Conservation (phyloP, 371 early-diverging fungal species). For the Saksenaea oblongispora region DNA sequence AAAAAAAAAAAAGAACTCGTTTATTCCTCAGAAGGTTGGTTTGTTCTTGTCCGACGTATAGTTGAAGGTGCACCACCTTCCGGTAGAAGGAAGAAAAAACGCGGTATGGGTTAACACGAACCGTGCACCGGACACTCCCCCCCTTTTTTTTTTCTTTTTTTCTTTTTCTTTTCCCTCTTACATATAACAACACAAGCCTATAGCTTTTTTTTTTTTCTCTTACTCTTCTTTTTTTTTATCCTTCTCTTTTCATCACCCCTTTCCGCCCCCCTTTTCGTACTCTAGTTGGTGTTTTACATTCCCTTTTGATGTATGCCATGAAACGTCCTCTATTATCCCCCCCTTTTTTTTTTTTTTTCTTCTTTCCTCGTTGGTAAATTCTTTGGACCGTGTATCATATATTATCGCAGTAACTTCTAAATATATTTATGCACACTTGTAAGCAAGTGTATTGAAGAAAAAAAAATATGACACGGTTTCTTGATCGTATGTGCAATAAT, state of each 20-base stretch:
- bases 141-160: neutral
- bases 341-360: neutral
- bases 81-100: slow-evolving; percentile 45
- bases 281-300: neutral
- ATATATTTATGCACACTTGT: slow-evolving; percentile 4
- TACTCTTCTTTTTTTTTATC: neutral
- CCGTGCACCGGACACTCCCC: neutral
- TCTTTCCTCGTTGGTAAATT: neutral
- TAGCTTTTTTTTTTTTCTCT: neutral
- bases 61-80: slow-evolving; percentile 52
- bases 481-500: neutral
- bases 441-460: slow-evolving; percentile 6
- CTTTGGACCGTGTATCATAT: slow-evolving; percentile 4
- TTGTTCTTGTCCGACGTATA: slow-evolving; percentile 39
- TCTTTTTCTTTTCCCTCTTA: neutral
- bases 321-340: neutral
- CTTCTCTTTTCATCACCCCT: neutral
- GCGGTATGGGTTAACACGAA: slow-evolving; percentile 4
- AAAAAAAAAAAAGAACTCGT: slow-evolving; percentile 27
- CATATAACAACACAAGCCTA: neutral
- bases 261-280: neutral
- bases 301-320: slow-evolving; percentile 6
- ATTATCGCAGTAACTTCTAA: slow-evolving; percentile 4
- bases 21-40: slow-evolving; percentile 41
- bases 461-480: slow-evolving; percentile 1